Evolutionary conservation across 805 yeast species (phyloP).

Genomic region (Cephaloascus albidus): DNA sequence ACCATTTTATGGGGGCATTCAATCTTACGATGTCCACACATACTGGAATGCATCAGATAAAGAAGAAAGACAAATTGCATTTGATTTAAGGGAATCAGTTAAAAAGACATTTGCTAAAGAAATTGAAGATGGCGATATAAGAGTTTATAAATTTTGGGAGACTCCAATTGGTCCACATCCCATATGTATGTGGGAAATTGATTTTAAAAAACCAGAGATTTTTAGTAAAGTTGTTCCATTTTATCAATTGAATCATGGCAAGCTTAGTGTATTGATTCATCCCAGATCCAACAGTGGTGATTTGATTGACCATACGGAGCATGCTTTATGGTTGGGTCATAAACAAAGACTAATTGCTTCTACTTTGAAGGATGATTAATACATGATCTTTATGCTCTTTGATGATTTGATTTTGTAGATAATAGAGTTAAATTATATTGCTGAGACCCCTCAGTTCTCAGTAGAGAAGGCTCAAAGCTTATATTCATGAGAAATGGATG

Average conservation of each 20-base stretch:
- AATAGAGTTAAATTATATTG: not conserved
- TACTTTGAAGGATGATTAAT: not conserved
- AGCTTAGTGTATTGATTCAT: conserved; percentile 43
- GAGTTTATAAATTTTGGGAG: conserved; percentile 36
- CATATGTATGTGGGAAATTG: conserved; percentile 48
- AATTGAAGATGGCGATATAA: conserved; percentile 25
- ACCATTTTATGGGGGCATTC: not conserved
- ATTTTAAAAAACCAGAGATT: conserved; percentile 35
- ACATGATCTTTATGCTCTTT: not conserved
- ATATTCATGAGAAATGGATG: no score
- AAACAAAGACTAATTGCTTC: conserved; percentile 17
- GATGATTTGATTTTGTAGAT: not conserved
- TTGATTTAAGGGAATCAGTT: conserved; percentile 27
- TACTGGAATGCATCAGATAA: conserved; percentile 32
- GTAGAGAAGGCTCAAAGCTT: no score
- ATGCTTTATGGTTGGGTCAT: conserved; percentile 53
- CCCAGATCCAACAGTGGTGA: conserved; percentile 33
- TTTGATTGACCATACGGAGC: conserved; percentile 38
- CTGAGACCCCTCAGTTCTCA: no score
- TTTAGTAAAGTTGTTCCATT: conserved; percentile 37
- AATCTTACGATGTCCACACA: conserved; percentile 47
- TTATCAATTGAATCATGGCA: conserved; percentile 44
- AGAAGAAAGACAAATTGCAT: conserved; percentile 22
- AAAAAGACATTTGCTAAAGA: conserved; percentile 31
- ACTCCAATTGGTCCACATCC: conserved; percentile 53